These are phyloP conservation scores for Hypoxylon trugodes DNA, from an alignment of 495 filamentous ascomycete species.

Conservation along the genomic window DNA sequence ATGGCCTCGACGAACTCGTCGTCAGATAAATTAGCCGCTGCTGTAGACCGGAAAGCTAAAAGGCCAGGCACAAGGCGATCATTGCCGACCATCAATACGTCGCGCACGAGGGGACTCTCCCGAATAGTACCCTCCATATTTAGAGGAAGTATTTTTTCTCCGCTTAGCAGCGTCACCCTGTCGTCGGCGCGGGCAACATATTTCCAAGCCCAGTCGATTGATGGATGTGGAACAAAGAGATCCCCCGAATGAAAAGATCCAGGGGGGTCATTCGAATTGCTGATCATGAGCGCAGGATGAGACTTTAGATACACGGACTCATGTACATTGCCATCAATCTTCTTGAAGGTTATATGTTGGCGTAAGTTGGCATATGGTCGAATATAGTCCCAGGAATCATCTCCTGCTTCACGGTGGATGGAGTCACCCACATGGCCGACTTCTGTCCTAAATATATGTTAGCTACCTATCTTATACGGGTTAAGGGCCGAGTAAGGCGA, in stretches of 20 bases:
- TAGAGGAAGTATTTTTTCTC: constrained; percentile 75
- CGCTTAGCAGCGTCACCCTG: constrained; percentile 68
- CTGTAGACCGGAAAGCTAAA: constrained; percentile 54
- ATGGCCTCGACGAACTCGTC: constrained; percentile 56
- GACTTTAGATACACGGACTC: constrained; percentile 66
- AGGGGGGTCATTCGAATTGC: constrained; percentile 64
- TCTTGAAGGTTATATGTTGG: constrained; percentile 61
- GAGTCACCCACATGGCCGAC: constrained; percentile 61
- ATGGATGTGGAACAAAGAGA: constrained; percentile 69
- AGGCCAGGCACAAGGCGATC: constrained; percentile 57
- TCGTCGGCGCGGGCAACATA: constrained; percentile 70
- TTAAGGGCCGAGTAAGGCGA: constrained; percentile 28
- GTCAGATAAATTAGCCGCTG: constrained; percentile 45
- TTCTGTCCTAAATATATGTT: constrained; percentile 56
- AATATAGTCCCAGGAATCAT: constrained; percentile 63
- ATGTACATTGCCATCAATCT: constrained; percentile 53
- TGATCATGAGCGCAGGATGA: constrained; percentile 68
- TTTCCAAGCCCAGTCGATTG: constrained; percentile 68
- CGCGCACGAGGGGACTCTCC: constrained; percentile 41
- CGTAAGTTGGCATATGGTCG: constrained; percentile 56
- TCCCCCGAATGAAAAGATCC: constrained; percentile 66
- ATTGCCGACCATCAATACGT: constrained; percentile 42
- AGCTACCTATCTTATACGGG: neutral
- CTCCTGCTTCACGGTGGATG: constrained; percentile 53
- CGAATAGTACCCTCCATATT: constrained; percentile 66